Evolutionary conservation across 345 rosid species (phyloP).

Genomic region (Durio zibethinus): DNA sequence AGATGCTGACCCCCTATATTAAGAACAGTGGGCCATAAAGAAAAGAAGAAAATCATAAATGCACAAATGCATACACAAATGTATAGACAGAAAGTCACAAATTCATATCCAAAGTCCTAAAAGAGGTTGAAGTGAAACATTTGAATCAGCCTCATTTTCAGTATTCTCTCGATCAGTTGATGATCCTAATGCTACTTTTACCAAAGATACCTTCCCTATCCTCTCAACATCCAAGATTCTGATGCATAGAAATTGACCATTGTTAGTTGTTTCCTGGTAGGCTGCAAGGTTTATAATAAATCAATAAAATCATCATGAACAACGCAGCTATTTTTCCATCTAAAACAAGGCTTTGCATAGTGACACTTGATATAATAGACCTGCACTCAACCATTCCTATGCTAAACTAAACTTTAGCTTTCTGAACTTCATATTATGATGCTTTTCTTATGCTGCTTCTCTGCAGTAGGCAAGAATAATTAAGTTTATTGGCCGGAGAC

Average conservation of each 20-base stretch:
- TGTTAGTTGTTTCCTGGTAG: neutral
- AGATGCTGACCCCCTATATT: conserved; percentile 20
- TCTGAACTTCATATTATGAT: neutral
- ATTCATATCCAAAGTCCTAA: conserved; percentile 1
- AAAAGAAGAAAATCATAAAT: neutral
- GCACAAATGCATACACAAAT: neutral
- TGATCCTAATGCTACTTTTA: neutral
- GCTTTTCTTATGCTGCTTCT: neutral
- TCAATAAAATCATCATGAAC: neutral
- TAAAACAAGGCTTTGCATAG: neutral
- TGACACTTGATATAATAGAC: neutral
- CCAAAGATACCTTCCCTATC: neutral
- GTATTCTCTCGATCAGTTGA: neutral
- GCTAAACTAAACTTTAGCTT: neutral
- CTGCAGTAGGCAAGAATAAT: neutral
- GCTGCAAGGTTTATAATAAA: neutral
- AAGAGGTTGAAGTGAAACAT: conserved; percentile 5
- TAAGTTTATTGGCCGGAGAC: neutral
- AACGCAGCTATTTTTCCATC: neutral
- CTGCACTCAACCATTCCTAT: neutral
- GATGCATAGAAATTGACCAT: neutral
- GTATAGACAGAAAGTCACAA: neutral
- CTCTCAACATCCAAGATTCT: neutral
- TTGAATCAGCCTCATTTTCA: neutral
- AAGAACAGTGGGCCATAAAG: conserved; percentile 27